Conservation (phyloP, 495 filamentous ascomycete genomes). For the Apodospora peruviana region DNA sequence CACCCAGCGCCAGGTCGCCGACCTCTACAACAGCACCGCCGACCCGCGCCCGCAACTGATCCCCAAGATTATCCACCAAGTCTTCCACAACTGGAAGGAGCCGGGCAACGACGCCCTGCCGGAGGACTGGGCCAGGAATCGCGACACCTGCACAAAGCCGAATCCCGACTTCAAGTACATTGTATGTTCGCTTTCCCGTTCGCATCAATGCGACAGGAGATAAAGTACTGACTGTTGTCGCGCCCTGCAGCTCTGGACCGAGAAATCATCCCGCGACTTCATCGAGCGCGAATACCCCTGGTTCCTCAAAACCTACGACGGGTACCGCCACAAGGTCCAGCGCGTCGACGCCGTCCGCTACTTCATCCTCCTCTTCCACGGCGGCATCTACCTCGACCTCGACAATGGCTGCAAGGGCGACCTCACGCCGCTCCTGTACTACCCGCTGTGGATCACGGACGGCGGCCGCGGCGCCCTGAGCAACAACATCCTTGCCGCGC, state of each 20-base stretch:
- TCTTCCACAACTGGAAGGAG: constrained; percentile 60
- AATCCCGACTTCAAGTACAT: constrained; percentile 80
- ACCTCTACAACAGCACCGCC: constrained; percentile 4
- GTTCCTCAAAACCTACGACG: constrained; percentile 80
- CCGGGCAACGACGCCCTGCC: constrained; percentile 56
- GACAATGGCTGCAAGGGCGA: constrained; percentile 84
- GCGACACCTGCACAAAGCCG: constrained; percentile 68
- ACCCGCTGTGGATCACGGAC: constrained; percentile 76
- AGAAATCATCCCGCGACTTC: constrained; percentile 67
- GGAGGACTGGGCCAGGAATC: constrained; percentile 64
- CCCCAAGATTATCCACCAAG: constrained; percentile 88
- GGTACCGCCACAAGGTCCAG: constrained; percentile 76
- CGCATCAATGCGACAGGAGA: background rate
- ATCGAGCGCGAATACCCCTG: constrained; percentile 73
- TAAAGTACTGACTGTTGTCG: background rate
- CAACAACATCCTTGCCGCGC: constrained; percentile 82
- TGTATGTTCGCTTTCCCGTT: constrained; percentile 37
- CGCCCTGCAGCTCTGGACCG: constrained; percentile 71
- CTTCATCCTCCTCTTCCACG: constrained; percentile 77
- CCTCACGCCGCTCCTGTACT: constrained; percentile 73
- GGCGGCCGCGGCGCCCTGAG: constrained; percentile 80
- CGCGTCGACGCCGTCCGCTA: constrained; percentile 85
- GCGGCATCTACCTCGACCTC: constrained; percentile 84
- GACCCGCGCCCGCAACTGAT: constrained; percentile 10
- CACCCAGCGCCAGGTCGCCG: constrained; percentile 14